Base-by-base conservation (phyloP, 2,329 filamentous ascomycete genomes). In the Xylariaceae sp. region DNA sequence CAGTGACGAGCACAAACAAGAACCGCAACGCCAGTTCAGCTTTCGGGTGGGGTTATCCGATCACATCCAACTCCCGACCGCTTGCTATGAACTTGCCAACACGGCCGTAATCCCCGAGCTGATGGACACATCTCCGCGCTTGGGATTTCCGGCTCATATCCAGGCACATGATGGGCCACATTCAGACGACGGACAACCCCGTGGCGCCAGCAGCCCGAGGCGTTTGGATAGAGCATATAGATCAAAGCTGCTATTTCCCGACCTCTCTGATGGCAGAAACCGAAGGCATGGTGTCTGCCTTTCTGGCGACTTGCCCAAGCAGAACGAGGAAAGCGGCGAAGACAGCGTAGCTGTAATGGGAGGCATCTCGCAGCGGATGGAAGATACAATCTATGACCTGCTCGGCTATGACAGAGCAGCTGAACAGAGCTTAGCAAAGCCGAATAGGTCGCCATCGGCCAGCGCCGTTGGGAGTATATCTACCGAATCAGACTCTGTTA, bases 71-170 rank as follows among this genome's bases (percentile, higher is more conserved):
- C 22, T 18, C 2, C 26, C n/a, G 19, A n/a, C 36, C 32, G 3
- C 26, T n/a, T 43, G 26, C 30, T 19, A 48, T 40, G 57, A 57
- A 39, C 51, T 59, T 46, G 54, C 48, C 15, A 42, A 54, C 21
- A 53, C 51, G 10, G 48, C 42, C 21, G 19, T 21, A 19, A 39
- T 59, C n/a, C 49, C 49, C 22, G 57, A 59, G 26, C 30, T 59
- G 32, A 57, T 57, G 57, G 57, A 54, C 39, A 57, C 57, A 26
- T 59, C 54, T 18, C 47, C 49, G 21, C 19, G 26, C 36, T 41
- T 49, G 22, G 37, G 26, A 4, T 26, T 26, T 36, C 44, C 49
- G 21, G 22, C 29, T 40, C 1, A 16, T 43, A n/a, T n/a, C 29
- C 18, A 18, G 40, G 21, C 10, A 41, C 19, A 26, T 12, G 45